Conservation (phyloP, 768 basidiomycete genomes). For the Boletus insuetus region DNA sequence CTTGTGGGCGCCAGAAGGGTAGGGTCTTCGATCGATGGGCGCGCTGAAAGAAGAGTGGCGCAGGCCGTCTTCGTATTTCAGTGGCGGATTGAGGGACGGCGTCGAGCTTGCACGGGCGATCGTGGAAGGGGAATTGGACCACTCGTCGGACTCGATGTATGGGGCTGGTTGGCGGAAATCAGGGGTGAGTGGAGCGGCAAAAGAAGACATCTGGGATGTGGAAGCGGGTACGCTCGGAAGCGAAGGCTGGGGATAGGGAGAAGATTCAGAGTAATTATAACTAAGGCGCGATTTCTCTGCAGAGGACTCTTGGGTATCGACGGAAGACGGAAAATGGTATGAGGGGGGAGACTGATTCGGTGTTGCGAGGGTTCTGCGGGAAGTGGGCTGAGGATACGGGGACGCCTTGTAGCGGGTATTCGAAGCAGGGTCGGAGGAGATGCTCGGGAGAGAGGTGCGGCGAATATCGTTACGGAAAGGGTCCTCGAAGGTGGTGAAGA, state of each 20-base stretch:
- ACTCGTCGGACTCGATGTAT: slow-evolving; percentile 50
- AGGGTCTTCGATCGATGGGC: slow-evolving; percentile 49
- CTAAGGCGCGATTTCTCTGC: slow-evolving; percentile 42
- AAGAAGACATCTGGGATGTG: slow-evolving; percentile 49
- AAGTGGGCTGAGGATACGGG: slow-evolving; percentile 51
- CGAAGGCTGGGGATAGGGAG: slow-evolving; percentile 48
- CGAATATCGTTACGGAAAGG: slow-evolving; percentile 51
- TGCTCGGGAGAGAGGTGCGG: slow-evolving; percentile 62
- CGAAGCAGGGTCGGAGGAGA: slow-evolving; percentile 45
- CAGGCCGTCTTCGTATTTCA: slow-evolving; percentile 70
- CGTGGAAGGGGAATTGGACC: slow-evolving; percentile 52
- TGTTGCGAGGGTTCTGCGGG: slow-evolving; percentile 49
- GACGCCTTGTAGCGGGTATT: slow-evolving; percentile 48
- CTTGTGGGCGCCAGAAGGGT: slow-evolving; percentile 44
- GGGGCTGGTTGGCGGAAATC: slow-evolving; percentile 43
- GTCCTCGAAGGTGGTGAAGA: slow-evolving; percentile 69
- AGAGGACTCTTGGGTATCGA: slow-evolving; percentile 38
- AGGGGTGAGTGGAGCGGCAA: slow-evolving; percentile 46
- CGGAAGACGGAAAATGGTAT: slow-evolving; percentile 53
- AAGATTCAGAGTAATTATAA: slow-evolving; percentile 41
- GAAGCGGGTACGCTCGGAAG: slow-evolving; percentile 53
- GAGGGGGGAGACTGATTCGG: slow-evolving; percentile 41
- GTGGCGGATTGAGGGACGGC: slow-evolving; percentile 43
- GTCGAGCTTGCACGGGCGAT: slow-evolving; percentile 71
- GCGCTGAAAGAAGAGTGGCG: slow-evolving; percentile 68